Evolutionary conservation across 768 basidiomycete genomes (phyloP), one percentile per base, ranked within the genome.

Genomic region (Lactarius sp.): DNA sequence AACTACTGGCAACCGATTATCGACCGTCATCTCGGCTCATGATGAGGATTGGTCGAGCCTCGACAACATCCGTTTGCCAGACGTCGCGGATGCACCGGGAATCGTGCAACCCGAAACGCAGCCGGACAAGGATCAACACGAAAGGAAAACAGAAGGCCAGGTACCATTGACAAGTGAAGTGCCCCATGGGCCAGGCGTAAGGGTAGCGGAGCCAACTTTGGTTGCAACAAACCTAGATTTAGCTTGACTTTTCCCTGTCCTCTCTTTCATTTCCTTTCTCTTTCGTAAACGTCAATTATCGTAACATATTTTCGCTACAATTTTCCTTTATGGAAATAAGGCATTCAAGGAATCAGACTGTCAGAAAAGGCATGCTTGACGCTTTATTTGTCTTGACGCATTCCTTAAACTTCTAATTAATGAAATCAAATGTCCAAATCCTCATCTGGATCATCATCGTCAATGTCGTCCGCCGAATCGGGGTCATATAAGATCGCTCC

Each of bases 381-480:
- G 59, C 62, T 59, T 47, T 33, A 63, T 62, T 47, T 20, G 47
- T 53, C 52, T 39, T 47, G 20, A 37, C 16, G 31, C 22, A 22
- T 27, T 12, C 42, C 46, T 52, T 41, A 31, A n/a, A 13, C 61
- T 57, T 62, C 16, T 44, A 52, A 9, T 27, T 46, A 46, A 47
- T 36, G 34, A 47, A 54, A 47, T 65, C 73, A 94, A 61, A 94
- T 89, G 70, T 96, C 91, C 64, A 96, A 77, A 75, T 96, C 94
- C 71, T 96, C 94, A 69, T 97, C 94, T 22, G 94, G 94, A 77
- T 97, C 94, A 60, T 96, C 94, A 59, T 95, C 94, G 71, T 97
- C 94, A 56, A 95, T 83, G 68, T 97, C 94, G 70, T 97, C 94
- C 33, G 90, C 93, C 33, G 91, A 92, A 72, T 95, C 94, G 9